Percentiles rank a stretch among this genome's conserved stretches.
Conservation (phyloP, 768 basidiomycete species). For the Russula emetica region DNA sequence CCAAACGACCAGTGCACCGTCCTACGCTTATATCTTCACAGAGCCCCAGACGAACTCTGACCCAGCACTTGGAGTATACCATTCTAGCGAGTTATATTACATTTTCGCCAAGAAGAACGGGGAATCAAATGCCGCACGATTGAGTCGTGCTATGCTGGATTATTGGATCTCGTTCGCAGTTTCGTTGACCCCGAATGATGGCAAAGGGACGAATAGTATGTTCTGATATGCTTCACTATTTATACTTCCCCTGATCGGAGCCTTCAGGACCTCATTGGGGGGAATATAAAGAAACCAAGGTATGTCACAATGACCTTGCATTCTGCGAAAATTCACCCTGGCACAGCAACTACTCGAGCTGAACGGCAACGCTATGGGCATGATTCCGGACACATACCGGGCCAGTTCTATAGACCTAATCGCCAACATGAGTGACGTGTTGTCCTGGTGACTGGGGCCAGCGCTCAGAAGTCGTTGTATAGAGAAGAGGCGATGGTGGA, state of each 20-base stretch:
- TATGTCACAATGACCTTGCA: background rate
- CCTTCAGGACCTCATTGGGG: slow-evolving; percentile 6
- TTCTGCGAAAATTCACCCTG: background rate
- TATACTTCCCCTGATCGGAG: background rate
- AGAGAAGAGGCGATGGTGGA: background rate
- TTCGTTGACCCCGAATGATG: slow-evolving; percentile 44
- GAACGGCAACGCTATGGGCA: background rate
- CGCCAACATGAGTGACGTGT: background rate
- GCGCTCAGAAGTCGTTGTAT: too few species aligned
- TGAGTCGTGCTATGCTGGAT: slow-evolving; percentile 40
- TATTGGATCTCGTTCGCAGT: slow-evolving; percentile 48
- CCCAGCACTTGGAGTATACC: slow-evolving; percentile 25
- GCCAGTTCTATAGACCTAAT: slow-evolving; percentile 9
- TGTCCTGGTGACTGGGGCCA: slow-evolving; percentile 12
- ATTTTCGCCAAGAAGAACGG: slow-evolving; percentile 23
- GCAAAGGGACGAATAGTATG: slow-evolving; percentile 37
- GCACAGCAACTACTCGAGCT: slow-evolving; percentile 18
- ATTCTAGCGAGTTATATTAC: slow-evolving; percentile 29
- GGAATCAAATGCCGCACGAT: slow-evolving; percentile 4
- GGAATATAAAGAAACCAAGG: slow-evolving; percentile 7
- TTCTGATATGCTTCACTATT: background rate
- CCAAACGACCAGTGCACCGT: slow-evolving; percentile 38
- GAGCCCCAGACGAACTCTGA: slow-evolving; percentile 33
- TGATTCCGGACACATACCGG: slow-evolving; percentile 18
- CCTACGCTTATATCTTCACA: slow-evolving; percentile 44